phyloP scores from a whole-genome alignment of 2,329 filamentous ascomycete species.

The Fusarium nisikadoi region DNA sequence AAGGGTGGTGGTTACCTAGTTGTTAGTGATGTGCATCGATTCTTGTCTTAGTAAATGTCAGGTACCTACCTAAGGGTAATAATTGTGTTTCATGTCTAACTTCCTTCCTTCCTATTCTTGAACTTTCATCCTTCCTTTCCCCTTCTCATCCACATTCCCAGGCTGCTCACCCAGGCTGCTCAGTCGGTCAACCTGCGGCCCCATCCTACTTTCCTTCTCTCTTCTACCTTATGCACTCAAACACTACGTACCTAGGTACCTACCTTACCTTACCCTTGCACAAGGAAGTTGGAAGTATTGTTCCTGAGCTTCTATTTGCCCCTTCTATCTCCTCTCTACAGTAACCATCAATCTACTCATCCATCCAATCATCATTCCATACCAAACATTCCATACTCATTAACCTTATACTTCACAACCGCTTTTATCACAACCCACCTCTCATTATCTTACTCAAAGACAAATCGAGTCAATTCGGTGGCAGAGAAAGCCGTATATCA shows the following conservation, averaged over 20 bases:
- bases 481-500: constrained; percentile 1
- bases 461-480: constrained; percentile 16
- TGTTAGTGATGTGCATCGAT: constrained; percentile 9
- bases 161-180: constrained; percentile 15
- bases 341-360: neutral
- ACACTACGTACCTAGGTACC: constrained; percentile 1
- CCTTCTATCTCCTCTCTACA: constrained; percentile 5
- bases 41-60: constrained; percentile 18
- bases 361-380: constrained; percentile 1
- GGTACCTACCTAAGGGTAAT: neutral
- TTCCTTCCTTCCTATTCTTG: constrained; percentile 13
- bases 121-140: constrained; percentile 4
- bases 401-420: neutral
- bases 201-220: neutral
- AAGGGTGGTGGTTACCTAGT: neutral
- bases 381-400: constrained; percentile 4
- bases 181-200: constrained; percentile 17
- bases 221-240: neutral
- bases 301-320: constrained; percentile 26
- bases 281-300: constrained; percentile 14
- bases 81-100: constrained; percentile 36
- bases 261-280: constrained; percentile 28
- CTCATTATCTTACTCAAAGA: neutral
- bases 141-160: constrained; percentile 17
- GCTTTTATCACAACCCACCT: neutral